Evolutionary conservation across 2,329 filamentous ascomycete genomes (phyloP).

Genomic region (Penicillium corylophilum): DNA sequence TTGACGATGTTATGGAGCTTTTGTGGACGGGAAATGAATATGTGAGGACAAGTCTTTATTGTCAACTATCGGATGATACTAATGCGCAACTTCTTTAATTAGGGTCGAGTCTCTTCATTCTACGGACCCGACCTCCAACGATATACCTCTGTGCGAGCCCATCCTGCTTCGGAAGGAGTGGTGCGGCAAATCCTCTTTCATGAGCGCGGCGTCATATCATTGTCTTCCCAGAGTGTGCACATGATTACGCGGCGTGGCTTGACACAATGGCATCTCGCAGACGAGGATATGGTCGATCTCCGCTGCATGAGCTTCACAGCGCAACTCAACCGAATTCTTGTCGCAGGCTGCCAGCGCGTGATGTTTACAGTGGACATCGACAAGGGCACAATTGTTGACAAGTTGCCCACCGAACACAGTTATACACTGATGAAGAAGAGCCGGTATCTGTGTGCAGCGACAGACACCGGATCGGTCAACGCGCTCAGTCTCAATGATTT

Average conservation of each 20-base stretch:
- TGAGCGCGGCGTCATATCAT: constrained; percentile 82
- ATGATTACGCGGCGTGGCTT: constrained; percentile 80
- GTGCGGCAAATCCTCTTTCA: constrained; percentile 89
- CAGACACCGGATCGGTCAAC: constrained; percentile 76
- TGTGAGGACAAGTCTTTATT: constrained; percentile 53
- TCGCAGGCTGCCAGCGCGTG: constrained; percentile 78
- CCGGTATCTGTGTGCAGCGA: constrained; percentile 89
- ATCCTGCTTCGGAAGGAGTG: constrained; percentile 68
- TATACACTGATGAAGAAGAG: constrained; percentile 90
- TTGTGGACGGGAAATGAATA: constrained; percentile 92
- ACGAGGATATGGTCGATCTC: constrained; percentile 76
- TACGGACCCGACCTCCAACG: constrained; percentile 79
- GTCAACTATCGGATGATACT: constrained; percentile 2
- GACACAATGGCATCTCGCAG: constrained; percentile 85
- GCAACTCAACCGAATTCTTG: constrained; percentile 79
- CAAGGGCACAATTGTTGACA: constrained; percentile 70
- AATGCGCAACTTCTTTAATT: constrained; percentile 13
- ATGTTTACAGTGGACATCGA: constrained; percentile 77
- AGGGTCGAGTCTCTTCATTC: constrained; percentile 89
- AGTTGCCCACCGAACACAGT: constrained; percentile 69
- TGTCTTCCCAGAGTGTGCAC: constrained; percentile 81
- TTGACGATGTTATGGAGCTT: constrained; percentile 85
- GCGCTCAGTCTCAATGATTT: constrained; percentile 79
- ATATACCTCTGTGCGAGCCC: constrained; percentile 87
- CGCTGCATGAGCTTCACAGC: constrained; percentile 95